phyloP scores from a whole-genome alignment of 2,329 filamentous ascomycete genomes.

The Arthrobotrys pseudoclavata region DNA sequence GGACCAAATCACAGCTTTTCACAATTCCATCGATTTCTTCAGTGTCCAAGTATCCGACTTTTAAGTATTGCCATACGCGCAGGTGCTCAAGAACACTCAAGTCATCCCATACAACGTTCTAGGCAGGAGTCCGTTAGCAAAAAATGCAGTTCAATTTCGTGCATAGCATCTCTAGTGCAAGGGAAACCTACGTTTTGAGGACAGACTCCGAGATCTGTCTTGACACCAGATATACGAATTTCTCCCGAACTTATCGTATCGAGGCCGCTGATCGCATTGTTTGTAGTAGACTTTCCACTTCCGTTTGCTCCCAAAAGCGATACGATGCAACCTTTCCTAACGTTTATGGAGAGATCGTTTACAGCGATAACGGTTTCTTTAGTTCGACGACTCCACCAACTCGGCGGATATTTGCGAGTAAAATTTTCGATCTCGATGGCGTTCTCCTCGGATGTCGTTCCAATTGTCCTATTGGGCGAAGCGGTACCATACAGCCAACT shows the following conservation, averaged over 20 bases:
- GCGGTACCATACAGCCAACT: constrained; percentile 78
- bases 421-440: constrained; percentile 81
- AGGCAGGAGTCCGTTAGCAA: constrained; percentile 65
- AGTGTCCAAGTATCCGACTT: constrained; percentile 74
- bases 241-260: constrained; percentile 81
- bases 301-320: constrained; percentile 90
- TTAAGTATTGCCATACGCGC: constrained; percentile 84
- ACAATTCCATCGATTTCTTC: constrained; percentile 76
- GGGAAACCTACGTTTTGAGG: constrained; percentile 72
- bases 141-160: neutral
- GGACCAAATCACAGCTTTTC: constrained; percentile 78
- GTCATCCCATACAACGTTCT: constrained; percentile 93
- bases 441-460: constrained; percentile 65
- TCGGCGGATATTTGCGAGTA: constrained; percentile 81
- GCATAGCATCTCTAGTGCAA: neutral
- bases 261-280: constrained; percentile 87
- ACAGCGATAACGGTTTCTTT: constrained; percentile 84
- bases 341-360: constrained; percentile 77
- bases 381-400: constrained; percentile 66
- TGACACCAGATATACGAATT: constrained; percentile 70
- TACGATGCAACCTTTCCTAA: constrained; percentile 83
- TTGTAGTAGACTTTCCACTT: constrained; percentile 88
- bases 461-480: constrained; percentile 67
- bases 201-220: constrained; percentile 77
- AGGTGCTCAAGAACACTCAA: constrained; percentile 89